phyloP scores from a whole-genome alignment of 441 rosid genomes.

The Adansonia madagascariensis region DNA sequence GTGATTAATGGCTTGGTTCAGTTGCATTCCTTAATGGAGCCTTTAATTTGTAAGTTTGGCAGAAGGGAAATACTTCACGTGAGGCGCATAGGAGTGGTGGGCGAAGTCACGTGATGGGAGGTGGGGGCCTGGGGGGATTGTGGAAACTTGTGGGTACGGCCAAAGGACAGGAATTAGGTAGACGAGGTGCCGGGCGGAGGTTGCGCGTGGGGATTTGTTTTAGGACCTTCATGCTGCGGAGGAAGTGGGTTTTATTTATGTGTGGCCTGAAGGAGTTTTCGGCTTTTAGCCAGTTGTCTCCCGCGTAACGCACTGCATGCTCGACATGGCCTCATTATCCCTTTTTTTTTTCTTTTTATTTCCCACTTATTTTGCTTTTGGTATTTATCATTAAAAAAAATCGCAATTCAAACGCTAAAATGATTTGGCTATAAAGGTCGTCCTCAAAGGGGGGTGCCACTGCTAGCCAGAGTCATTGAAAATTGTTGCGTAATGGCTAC shows the following conservation, averaged over 20 bases:
- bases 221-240: not conserved
- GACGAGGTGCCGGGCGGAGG: conserved; percentile 15
- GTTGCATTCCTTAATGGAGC: not conserved
- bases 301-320: conserved; percentile 28
- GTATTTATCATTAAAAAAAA: not conserved
- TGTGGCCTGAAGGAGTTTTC: not conserved
- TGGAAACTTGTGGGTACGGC: conserved; percentile 35
- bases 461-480: not conserved
- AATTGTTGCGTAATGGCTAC: not conserved
- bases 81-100: not conserved
- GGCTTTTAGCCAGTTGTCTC: conserved; percentile 39
- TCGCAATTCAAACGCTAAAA: not conserved
- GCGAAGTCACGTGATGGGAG: conserved; percentile 31
- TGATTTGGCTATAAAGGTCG: too few species aligned
- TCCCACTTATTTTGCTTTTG: not conserved
- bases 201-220: conserved; percentile 34
- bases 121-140: too few species aligned
- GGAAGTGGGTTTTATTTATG: not conserved
- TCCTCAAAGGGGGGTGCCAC: too few species aligned
- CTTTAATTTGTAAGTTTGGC: not conserved
- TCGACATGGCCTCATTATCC: not conserved
- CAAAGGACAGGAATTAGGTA: conserved; percentile 28
- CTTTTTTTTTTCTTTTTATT: not conserved
- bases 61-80: not conserved
- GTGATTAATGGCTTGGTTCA: not conserved